Evolutionary conservation across 2,329 filamentous ascomycete species (phyloP).

Genomic region (Penicillium sp.): DNA sequence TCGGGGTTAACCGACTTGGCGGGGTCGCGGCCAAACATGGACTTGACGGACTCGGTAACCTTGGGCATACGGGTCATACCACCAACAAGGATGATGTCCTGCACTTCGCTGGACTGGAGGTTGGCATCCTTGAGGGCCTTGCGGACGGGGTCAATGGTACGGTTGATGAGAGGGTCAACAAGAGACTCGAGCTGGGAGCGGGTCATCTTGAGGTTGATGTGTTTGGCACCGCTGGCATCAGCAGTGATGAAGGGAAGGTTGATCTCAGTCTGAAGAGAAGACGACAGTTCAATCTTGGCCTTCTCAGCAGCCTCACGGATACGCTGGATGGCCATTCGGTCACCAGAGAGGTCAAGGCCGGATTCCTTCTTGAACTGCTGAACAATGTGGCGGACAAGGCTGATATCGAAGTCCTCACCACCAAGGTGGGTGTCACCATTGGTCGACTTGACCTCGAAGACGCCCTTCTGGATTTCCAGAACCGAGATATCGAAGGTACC

Average conservation of each 20-base stretch:
- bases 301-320: constrained; percentile 99
- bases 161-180: constrained; percentile 84
- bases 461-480: constrained; percentile 95
- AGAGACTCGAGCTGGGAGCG: constrained; percentile 91
- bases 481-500: constrained; percentile 99
- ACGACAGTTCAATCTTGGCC: constrained; percentile 98
- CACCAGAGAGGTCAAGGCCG: constrained; percentile 83
- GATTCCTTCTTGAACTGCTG: constrained; percentile 97
- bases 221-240: constrained; percentile 92
- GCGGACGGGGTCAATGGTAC: constrained; percentile 88
- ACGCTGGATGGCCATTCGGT: constrained; percentile 99
- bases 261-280: constrained; percentile 93
- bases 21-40: constrained; percentile 93
- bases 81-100: constrained; percentile 97
- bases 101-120: constrained; percentile 89
- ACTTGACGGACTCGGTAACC: constrained; percentile 94
- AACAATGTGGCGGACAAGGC: constrained; percentile 89
- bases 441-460: constrained; percentile 99
- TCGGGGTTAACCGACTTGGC: constrained; percentile 99
- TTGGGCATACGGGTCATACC: constrained; percentile 99
- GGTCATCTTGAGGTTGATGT: constrained; percentile 95
- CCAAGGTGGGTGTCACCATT: constrained; percentile 98
- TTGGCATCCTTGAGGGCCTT: constrained; percentile 97
- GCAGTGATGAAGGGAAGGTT: constrained; percentile 99
- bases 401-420: constrained; percentile 98